phyloP scores from a whole-genome alignment of 352 stramenopile species.

The Phytopythium kandeliae region DNA sequence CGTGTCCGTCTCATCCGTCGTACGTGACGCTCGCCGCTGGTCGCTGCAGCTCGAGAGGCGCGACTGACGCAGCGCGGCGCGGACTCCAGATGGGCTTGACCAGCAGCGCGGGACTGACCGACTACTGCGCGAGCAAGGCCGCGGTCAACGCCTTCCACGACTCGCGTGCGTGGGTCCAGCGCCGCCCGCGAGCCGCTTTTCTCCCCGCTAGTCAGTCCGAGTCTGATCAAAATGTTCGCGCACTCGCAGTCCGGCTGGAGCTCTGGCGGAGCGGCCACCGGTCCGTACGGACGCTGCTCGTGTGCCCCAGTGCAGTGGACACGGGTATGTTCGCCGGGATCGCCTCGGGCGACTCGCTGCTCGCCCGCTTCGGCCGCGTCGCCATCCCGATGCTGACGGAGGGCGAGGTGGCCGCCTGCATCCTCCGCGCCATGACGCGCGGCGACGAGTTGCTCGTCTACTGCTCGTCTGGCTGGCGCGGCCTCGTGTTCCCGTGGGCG shows the following conservation, averaged over 20 bases:
- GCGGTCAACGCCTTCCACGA: constrained; percentile 73
- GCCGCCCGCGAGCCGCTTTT: no score
- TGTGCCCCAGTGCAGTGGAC: constrained; percentile 65
- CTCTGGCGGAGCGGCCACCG: constrained; percentile 48
- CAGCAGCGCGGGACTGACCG: constrained; percentile 46
- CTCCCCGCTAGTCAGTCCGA: no score
- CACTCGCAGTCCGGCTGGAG: constrained; percentile 60
- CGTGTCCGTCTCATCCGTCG: constrained; percentile 72
- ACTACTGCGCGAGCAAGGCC: constrained; percentile 81
- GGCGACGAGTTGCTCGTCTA: constrained; percentile 60
- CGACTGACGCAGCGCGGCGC: not conserved
- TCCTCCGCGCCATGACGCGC: constrained; percentile 46
- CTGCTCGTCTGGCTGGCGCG: constrained; percentile 55
- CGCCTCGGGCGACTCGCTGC: constrained; percentile 2
- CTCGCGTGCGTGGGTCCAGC: constrained; percentile 25
- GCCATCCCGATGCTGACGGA: constrained; percentile 51
- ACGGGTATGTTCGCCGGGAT: constrained; percentile 75
- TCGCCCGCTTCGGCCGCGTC: constrained; percentile 19
- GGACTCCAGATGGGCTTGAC: constrained; percentile 53
- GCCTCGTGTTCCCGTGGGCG: constrained; percentile 43
- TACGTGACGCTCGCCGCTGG: constrained; percentile 9
- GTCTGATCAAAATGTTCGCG: not conserved
- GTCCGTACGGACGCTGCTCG: constrained; percentile 63
- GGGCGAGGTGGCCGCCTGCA: constrained; percentile 37
- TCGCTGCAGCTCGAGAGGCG: no score